Conservation (phyloP, 495 filamentous ascomycete species). For the Tuber magnatum region DNA sequence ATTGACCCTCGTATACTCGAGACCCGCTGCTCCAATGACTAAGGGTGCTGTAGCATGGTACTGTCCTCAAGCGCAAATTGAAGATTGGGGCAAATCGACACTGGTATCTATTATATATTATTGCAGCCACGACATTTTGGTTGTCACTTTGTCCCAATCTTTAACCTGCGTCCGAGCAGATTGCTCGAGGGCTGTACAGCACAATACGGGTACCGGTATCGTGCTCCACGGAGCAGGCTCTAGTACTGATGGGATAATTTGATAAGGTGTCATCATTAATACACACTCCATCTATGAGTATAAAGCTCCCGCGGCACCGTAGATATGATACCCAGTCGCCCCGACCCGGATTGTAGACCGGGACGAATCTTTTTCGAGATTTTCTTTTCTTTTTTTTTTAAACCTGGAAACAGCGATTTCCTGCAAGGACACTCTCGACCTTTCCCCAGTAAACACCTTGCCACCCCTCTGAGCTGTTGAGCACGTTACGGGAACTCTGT, state of each 20-base stretch:
- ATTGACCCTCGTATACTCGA: not conserved
- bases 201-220: too few relatives aligned
- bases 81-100: too few relatives aligned
- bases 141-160: too few relatives aligned
- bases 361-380: not conserved
- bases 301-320: not conserved
- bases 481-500: too few relatives aligned
- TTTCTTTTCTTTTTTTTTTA: too few relatives aligned
- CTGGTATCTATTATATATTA: too few relatives aligned
- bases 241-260: not conserved
- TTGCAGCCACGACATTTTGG: too few relatives aligned
- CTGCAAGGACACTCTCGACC: not conserved
- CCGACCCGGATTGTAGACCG: not conserved
- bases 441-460: not conserved
- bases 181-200: too few relatives aligned
- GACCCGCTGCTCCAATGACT: not conserved
- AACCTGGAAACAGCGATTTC: not conserved
- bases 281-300: not conserved
- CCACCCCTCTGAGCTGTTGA: not conserved
- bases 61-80: too few relatives aligned
- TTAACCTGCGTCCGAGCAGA: too few relatives aligned
- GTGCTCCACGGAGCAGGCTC: not conserved
- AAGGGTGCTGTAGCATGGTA: too few relatives aligned
- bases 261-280: not conserved
- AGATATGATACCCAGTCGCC: not conserved